These are phyloP conservation scores for Fraxinus sp. DNA, from an alignment of 305 asterid genomes.

Conservation along the genomic window DNA sequence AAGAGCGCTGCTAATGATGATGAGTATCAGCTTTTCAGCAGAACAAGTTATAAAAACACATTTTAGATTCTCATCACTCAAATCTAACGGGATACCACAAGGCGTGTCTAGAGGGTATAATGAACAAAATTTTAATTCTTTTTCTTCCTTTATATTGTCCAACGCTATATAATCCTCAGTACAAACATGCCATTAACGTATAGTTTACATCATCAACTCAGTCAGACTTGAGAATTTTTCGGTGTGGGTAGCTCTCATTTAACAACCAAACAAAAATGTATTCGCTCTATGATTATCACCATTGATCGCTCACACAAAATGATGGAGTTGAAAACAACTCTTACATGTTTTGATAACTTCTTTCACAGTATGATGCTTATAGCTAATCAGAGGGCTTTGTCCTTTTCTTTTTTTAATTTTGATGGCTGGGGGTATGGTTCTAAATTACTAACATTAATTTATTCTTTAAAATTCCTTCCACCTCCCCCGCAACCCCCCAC, in stretches of 20 bases:
- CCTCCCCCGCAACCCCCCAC: too few species aligned
- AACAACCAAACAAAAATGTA: background rate
- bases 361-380: background rate
- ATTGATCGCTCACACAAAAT: constrained; percentile 45
- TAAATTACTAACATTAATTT: background rate
- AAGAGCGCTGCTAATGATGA: constrained; percentile 54
- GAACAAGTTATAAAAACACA: background rate
- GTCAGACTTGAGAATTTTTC: background rate
- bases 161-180: background rate
- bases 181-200: background rate
- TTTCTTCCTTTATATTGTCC: background rate
- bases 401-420: too few species aligned
- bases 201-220: constrained; percentile 14
- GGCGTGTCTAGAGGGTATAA: background rate
- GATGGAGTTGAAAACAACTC: constrained; percentile 22
- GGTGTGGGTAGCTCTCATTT: background rate
- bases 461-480: background rate
- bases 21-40: constrained; percentile 22
- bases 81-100: background rate
- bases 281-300: constrained; percentile 17
- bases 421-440: background rate
- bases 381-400: background rate
- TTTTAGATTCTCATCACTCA: constrained; percentile 10
- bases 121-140: background rate
- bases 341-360: background rate